Evolutionary conservation across 2,329 filamentous ascomycete species (phyloP), one percentile per base, ranked within the genome.

Genomic region (Sclerotiophoma versabilis): DNA sequence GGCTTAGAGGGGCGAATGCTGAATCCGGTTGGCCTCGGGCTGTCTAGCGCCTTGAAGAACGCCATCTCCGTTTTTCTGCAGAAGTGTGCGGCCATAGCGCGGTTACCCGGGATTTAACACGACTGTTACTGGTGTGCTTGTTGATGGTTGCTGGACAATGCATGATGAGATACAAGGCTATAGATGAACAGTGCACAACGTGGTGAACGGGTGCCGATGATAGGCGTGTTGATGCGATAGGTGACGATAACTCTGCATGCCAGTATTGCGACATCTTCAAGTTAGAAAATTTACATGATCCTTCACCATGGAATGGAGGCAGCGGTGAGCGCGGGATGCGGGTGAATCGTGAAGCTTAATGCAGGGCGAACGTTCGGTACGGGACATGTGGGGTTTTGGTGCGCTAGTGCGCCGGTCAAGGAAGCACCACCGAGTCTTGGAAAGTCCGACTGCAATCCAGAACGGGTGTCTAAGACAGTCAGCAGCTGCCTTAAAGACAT

Each of bases 1-100:
- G 53, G 53, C 53, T 56, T 50, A 56, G 53, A 43, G 47, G 45
- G 46, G 46, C 46, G 39, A 32, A 33, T 6, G 36, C 53, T 38
- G 23, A 12, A 50, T 56, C 34, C 19, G 47, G 53, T n/a, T n/a
- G 50, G 47, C 42, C 14, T 29, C 34, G 47, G 47, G 53, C 36
- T 47, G 47, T 30, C 36, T 56, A 56, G 53, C 53, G 53, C 30
- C 37, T 56, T 33, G 42, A 47, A n/a, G 34, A 32, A 42, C 46
- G 41, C 34, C 36, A 17, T 46, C 53, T 43, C 53, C 53, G 51
- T 32, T 32, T 47, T 39, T 32, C 17, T 51, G 39, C 52, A 50
- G 25, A 49, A 27, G 46, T 42, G 41, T 30, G 53, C 46, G 41
- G 46, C 52, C 36, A 50, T 47, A 26, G 42, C 46, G 42, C 47